phyloP scores from a whole-genome alignment of 495 filamentous ascomycete species.

The Penicillium psychrofluorescens region DNA sequence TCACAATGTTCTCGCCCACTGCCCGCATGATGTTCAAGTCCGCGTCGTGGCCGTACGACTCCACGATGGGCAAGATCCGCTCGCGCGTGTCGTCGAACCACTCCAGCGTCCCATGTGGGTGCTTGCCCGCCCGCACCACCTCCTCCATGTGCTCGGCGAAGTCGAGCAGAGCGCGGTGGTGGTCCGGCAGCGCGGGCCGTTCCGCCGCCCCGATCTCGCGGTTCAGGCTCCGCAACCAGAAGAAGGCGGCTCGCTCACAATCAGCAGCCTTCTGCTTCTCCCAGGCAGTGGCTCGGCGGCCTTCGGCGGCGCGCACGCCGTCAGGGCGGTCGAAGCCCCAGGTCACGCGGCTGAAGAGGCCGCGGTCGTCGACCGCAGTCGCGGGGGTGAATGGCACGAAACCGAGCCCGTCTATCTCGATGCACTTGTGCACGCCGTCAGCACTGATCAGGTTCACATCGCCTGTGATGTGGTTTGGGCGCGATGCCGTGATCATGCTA shows the following conservation, averaged over 20 bases:
- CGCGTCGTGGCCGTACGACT: conserved; percentile 6
- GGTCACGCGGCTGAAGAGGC: conserved; percentile 13
- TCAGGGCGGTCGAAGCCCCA: conserved; percentile 3
- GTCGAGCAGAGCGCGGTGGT: conserved; percentile 8
- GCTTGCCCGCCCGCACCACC: conserved; percentile 4
- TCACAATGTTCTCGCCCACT: conserved; percentile 29
- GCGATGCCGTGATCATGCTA: conserved; percentile 2
- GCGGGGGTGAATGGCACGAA: conserved; percentile 14
- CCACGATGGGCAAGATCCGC: conserved; percentile 27
- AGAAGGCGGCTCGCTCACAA: conserved; percentile 13
- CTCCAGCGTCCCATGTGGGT: conserved; percentile 13
- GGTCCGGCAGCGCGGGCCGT: not conserved
- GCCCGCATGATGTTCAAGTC: conserved; percentile 17
- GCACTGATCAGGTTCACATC: conserved; percentile 16
- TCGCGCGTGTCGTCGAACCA: conserved; percentile 29
- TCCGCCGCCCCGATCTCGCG: not conserved
- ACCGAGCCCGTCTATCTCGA: conserved; percentile 20
- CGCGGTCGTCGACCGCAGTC: conserved; percentile 9
- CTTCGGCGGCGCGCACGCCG: too few relatives aligned
- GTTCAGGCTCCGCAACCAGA: conserved; percentile 10
- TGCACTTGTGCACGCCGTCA: conserved; percentile 7
- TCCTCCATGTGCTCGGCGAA: conserved; percentile 7
- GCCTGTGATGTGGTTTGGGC: conserved; percentile 15
- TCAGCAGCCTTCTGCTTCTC: conserved; percentile 1
- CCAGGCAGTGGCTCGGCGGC: not conserved